Conservation (phyloP, 202 grass and related monocot species). For the Elaeis oleifera region DNA sequence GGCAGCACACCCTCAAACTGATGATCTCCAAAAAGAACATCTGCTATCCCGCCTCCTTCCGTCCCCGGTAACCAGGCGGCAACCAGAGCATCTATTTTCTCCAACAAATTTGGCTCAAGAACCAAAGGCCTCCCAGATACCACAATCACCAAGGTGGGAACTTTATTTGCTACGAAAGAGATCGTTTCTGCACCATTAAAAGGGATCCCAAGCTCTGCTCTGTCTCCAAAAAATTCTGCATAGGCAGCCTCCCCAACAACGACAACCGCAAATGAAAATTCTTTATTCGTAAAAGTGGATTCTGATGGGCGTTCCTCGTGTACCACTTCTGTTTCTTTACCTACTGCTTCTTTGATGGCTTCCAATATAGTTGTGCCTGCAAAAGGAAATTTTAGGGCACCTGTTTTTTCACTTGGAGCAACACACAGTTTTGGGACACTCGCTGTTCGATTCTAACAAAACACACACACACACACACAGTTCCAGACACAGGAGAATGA, state of each 20-base stretch:
- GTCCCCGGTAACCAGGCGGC: constrained; percentile 81
- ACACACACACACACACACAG: no score
- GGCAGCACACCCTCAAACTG: constrained; percentile 69
- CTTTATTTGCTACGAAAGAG: constrained; percentile 38
- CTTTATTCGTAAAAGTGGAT: constrained; percentile 33
- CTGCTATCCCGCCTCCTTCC: constrained; percentile 55
- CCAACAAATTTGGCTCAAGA: constrained; percentile 50
- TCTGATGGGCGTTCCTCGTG: constrained; percentile 48
- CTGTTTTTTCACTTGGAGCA: no score
- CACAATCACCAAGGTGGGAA: constrained; percentile 64
- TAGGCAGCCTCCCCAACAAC: constrained; percentile 81
- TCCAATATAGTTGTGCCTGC: constrained; percentile 79
- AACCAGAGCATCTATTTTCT: constrained; percentile 61
- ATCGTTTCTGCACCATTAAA: constrained; percentile 49
- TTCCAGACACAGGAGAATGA: no score
- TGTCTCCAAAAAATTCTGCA: constrained; percentile 63
- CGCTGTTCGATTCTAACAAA: no score
- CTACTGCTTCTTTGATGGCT: constrained; percentile 46
- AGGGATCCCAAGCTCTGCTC: constrained; percentile 54
- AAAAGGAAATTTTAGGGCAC: constrained; percentile 12
- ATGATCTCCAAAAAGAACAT: constrained; percentile 82
- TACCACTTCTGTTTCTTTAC: constrained; percentile 57
- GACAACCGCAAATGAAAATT: constrained; percentile 60
- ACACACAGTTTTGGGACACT: no score
- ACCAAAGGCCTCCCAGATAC: constrained; percentile 83